Evolutionary conservation across 805 yeast genomes (phyloP).

Genomic region (Nematodospora valgi): DNA sequence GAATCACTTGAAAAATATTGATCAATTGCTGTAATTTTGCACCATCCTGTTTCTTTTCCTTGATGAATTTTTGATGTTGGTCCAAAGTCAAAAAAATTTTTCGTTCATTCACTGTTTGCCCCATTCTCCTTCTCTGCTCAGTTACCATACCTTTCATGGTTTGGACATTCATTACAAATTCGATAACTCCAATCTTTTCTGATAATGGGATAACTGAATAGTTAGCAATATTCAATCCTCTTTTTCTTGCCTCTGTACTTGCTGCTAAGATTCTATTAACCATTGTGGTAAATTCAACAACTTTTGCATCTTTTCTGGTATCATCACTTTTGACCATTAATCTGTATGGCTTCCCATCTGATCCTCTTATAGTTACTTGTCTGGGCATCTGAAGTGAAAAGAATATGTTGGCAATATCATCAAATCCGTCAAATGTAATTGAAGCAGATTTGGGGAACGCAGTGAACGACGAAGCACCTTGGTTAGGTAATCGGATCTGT

Average conservation of each 20-base stretch:
- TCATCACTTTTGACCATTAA: conserved; percentile 89
- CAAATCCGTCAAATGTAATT: conserved; percentile 58
- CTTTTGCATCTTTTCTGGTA: conserved; percentile 89
- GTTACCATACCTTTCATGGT: conserved; percentile 31
- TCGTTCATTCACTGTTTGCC: conserved; percentile 21
- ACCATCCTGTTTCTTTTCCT: conserved; percentile 10
- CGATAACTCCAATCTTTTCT: conserved; percentile 86
- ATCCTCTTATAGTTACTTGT: conserved; percentile 69
- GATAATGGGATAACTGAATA: conserved; percentile 88
- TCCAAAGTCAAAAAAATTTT: conserved; percentile 26
- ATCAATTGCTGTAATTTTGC: conserved; percentile 18
- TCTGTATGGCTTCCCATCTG: conserved; percentile 70
- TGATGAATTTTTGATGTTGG: conserved; percentile 26
- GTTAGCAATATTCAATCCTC: conserved; percentile 69
- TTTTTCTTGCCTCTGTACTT: conserved; percentile 68
- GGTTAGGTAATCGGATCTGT: conserved; percentile 59
- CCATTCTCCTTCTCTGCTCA: conserved; percentile 26
- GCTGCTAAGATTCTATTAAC: conserved; percentile 68
- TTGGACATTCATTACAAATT: conserved; percentile 40
- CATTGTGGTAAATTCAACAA: conserved; percentile 86
- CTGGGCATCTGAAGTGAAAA: conserved; percentile 86
- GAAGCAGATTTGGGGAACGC: conserved; percentile 45
- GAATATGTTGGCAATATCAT: conserved; percentile 65
- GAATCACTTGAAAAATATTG: conserved; percentile 21
- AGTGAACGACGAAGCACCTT: conserved; percentile 25